Conservation (phyloP, 2,329 filamentous ascomycete genomes). For the Pestalotiopsis sp. region DNA sequence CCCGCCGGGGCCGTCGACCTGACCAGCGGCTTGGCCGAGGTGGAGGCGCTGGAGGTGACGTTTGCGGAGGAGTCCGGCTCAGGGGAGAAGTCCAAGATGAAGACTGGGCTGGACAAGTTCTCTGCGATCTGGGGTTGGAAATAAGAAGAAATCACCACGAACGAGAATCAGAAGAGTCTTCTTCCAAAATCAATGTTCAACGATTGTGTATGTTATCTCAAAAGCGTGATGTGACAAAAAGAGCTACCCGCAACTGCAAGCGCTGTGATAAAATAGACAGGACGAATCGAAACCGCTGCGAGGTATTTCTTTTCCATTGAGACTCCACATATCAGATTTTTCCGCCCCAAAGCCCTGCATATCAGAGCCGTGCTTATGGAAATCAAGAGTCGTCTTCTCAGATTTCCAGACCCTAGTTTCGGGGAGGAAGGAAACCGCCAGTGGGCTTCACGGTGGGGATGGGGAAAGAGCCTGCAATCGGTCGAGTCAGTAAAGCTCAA, state of each 20-base stretch:
- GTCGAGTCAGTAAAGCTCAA: background rate
- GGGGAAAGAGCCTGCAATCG: background rate
- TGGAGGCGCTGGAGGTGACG: background rate
- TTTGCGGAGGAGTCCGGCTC: background rate
- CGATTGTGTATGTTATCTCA: slow-evolving; percentile 1
- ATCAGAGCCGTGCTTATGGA: background rate
- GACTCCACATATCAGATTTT: background rate
- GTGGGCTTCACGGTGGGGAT: background rate
- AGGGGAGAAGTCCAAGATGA: background rate
- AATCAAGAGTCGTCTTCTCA: background rate
- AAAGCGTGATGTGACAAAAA: background rate
- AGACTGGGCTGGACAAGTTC: background rate
- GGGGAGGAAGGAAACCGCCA: background rate
- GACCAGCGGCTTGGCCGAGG: background rate
- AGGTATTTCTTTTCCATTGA: background rate
- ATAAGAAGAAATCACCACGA: background rate
- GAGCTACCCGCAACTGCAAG: background rate
- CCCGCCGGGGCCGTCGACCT: background rate
- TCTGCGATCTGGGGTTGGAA: background rate
- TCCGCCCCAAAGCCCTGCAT: background rate
- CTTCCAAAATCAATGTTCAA: background rate
- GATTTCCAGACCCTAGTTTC: background rate
- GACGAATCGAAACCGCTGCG: background rate
- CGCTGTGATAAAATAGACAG: background rate
- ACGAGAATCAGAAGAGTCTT: too few species aligned